Base-by-base conservation (phyloP, 106 monocot genomes). In the Allium fistulosum region DNA sequence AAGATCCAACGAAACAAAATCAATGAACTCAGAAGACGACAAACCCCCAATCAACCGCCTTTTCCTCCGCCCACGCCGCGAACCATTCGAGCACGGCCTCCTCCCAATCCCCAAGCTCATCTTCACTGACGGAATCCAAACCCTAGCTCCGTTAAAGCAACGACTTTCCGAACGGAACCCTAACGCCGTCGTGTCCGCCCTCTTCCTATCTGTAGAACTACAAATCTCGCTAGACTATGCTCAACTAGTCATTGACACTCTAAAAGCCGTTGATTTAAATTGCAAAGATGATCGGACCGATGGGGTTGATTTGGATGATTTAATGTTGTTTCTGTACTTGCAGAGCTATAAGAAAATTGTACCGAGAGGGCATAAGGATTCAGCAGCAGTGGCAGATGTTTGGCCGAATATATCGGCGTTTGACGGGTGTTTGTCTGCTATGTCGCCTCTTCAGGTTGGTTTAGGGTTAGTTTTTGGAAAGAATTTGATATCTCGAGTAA, bases 51-150 rank as follows among this genome's bases (percentile, higher is more conserved):
- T 49, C 4, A n/a, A 17, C 12, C 65, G 6, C 4, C 67, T 71
- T 17, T 70, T 86, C 51, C 69, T 96, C 70, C 87, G 80, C n/a
- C 90, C 97, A 6, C 89, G 92, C 28, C 75, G 97, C 11, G 92
- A 92, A 75, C 76, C 78, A 0, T 99, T 99, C 69, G 97, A 99
- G 82, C 78, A 99, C 70, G 97, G 97, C 8, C 97, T 99, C 64
- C 86, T 99, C 68, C 87, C 97, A n/a, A 81, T 99, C 62, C 84
- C 97, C 16, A 97, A 92, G 76, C 84, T 97, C 72, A 80, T 90
- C 59, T 85, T 85, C 74, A 37, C 87, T 62, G 92, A 97, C 65
- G 93, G 86, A 47, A 76, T 77, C 73, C 73, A 69, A 62, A 84
- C 87, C 62, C 87, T 99, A 2, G 57, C 55, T 12, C 64, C 80